A percentile compares a stretch with the other conserved stretches of the same genome.
phyloP scores from a whole-genome alignment of 2,329 filamentous ascomycete genomes.

The Fusarium heterosporum region DNA sequence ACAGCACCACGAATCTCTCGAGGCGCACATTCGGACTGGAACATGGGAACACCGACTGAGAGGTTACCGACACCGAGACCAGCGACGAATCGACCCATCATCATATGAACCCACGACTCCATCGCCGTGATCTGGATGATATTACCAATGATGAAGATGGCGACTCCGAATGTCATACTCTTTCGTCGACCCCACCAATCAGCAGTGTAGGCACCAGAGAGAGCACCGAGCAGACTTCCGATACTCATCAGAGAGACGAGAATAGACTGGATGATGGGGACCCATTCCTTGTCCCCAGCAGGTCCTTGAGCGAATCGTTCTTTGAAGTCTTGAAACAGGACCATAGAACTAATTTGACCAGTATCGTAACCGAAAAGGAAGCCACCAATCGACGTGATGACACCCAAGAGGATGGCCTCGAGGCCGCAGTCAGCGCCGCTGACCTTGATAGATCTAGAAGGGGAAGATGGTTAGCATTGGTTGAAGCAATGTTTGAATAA shows the following conservation, averaged over 20 bases:
- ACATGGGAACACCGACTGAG: slow-evolving; percentile 74
- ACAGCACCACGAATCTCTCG: slow-evolving; percentile 72
- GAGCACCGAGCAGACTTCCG: slow-evolving; percentile 65
- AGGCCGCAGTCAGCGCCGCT: slow-evolving; percentile 58
- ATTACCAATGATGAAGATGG: slow-evolving; percentile 72
- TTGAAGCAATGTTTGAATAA: neutral
- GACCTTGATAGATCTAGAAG: slow-evolving; percentile 54
- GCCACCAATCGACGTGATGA: slow-evolving; percentile 68
- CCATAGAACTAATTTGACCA: slow-evolving; percentile 67
- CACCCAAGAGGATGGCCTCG: slow-evolving; percentile 59
- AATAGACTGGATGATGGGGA: slow-evolving; percentile 60
- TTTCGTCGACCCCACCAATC: slow-evolving; percentile 69
- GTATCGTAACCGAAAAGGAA: slow-evolving; percentile 74
- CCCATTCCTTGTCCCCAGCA: slow-evolving; percentile 55
- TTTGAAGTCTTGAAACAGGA: slow-evolving; percentile 65
- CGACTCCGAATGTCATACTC: slow-evolving; percentile 64
- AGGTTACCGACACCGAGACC: slow-evolving; percentile 76
- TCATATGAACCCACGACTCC: slow-evolving; percentile 72
- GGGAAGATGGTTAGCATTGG: slow-evolving; percentile 8
- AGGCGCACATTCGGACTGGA: slow-evolving; percentile 73
- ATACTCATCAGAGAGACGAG: slow-evolving; percentile 69
- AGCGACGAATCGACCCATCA: slow-evolving; percentile 73
- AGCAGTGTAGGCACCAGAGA: slow-evolving; percentile 65
- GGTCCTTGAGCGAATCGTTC: slow-evolving; percentile 65
- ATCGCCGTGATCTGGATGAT: slow-evolving; percentile 72